These are phyloP conservation scores for Taphrina confusa DNA, from an alignment of 1,139 yeast species.

Conservation along the genomic window DNA sequence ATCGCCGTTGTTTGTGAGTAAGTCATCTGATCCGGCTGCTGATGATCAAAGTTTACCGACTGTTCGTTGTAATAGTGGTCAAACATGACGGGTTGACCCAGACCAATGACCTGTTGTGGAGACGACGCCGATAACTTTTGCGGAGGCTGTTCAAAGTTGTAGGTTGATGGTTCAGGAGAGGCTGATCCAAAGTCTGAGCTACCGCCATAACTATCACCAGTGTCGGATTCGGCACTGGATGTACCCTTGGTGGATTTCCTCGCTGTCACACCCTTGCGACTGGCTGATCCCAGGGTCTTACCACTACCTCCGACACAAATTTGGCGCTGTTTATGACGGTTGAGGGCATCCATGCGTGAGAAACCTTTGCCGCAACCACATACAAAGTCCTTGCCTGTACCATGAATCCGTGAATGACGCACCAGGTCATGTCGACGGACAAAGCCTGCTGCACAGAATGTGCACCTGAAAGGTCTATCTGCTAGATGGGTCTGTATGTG, in stretches of 20 bases:
- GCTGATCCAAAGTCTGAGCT: slow-evolving; percentile 13
- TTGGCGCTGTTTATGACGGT: slow-evolving; percentile 74
- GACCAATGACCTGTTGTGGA: not conserved
- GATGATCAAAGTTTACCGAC: not conserved
- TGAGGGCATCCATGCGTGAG: slow-evolving; percentile 83
- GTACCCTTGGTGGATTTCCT: not conserved
- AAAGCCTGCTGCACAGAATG: slow-evolving; percentile 61
- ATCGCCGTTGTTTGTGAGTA: not conserved
- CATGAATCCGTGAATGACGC: slow-evolving; percentile 86
- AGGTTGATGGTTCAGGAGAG: not conserved
- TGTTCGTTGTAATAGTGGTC: not conserved
- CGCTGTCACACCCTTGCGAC: not conserved
- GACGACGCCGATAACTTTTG: not conserved
- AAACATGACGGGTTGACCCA: not conserved
- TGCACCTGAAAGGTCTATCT: slow-evolving; percentile 81
- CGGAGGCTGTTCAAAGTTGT: not conserved
- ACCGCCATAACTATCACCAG: not conserved
- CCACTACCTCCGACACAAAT: slow-evolving; percentile 61
- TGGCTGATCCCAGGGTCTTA: not conserved
- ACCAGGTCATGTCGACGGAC: slow-evolving; percentile 91
- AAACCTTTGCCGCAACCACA: slow-evolving; percentile 94
- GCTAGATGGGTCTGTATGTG: slow-evolving; percentile 96
- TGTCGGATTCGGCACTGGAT: slow-evolving; percentile 12
- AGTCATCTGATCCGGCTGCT: not conserved
- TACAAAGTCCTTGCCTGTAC: slow-evolving; percentile 62